A percentile compares a stretch with the other conserved stretches of the same genome.
These are phyloP conservation scores for Lyophyllum semitale DNA, from an alignment of 768 basidiomycete species.

Conservation along the genomic window DNA sequence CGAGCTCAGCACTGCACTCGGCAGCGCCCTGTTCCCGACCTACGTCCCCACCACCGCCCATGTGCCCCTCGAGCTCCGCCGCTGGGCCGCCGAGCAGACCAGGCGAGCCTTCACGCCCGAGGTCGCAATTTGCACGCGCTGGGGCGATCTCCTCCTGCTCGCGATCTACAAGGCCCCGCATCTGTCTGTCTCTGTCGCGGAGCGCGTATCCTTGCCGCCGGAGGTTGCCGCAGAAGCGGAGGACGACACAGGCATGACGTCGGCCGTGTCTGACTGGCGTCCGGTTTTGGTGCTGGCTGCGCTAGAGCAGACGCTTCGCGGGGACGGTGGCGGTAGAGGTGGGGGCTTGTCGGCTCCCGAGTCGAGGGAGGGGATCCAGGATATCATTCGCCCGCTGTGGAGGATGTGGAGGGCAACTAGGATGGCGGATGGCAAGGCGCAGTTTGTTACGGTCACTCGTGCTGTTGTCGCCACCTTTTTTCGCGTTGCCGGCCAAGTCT, in stretches of 20 bases:
- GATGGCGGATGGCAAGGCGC: slow-evolving; percentile 10
- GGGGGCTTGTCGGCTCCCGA: neutral
- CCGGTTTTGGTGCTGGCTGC: slow-evolving; percentile 41
- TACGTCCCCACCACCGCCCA: slow-evolving; percentile 5
- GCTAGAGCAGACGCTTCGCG: slow-evolving; percentile 30
- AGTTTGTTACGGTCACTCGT: slow-evolving; percentile 30
- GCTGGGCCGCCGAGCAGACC: slow-evolving; percentile 29
- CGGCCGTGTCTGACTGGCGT: slow-evolving; percentile 35
- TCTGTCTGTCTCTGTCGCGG: neutral
- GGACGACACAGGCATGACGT: neutral
- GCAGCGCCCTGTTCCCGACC: slow-evolving; percentile 25
- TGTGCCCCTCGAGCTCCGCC: slow-evolving; percentile 9
- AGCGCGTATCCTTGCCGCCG: neutral
- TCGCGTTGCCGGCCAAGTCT: slow-evolving; percentile 39
- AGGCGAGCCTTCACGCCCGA: slow-evolving; percentile 29
- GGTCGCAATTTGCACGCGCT: slow-evolving; percentile 33
- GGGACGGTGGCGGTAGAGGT: neutral
- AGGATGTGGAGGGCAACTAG: slow-evolving; percentile 35
- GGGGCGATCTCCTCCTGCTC: slow-evolving; percentile 44
- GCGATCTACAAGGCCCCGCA: slow-evolving; percentile 27
- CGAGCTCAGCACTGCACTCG: slow-evolving; percentile 22
- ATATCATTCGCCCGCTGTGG: slow-evolving; percentile 39
- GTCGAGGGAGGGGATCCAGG: slow-evolving; percentile 17
- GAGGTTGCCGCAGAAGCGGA: neutral
- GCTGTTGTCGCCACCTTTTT: slow-evolving; percentile 46